Conservation (phyloP, 768 basidiomycete species). For the Tulasnella sp. region DNA sequence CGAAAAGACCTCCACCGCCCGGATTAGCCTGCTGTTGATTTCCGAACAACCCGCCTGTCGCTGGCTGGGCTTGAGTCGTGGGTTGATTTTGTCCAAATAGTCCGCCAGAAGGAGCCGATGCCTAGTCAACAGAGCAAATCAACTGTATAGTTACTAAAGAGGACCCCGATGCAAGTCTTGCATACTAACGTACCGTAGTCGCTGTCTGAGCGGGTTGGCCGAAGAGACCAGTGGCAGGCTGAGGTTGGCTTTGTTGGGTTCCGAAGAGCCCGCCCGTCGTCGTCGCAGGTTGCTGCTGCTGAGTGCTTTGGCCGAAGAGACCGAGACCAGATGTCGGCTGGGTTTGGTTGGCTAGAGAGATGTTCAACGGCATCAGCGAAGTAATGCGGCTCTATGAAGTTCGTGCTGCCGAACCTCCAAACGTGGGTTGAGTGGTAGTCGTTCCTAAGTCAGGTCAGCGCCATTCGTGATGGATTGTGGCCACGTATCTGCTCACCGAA, state of each 20-base stretch:
- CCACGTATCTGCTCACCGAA: neutral
- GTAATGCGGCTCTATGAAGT: no score
- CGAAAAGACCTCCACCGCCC: neutral
- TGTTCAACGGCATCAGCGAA: neutral
- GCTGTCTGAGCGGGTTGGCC: neutral
- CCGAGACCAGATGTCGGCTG: slow-evolving; percentile 17
- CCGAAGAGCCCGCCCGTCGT: slow-evolving; percentile 18
- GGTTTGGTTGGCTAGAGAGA: neutral
- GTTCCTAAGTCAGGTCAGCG: neutral
- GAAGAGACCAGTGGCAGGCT: slow-evolving; percentile 4
- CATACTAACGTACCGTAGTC: no score
- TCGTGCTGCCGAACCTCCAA: neutral
- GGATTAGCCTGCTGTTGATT: slow-evolving; percentile 1
- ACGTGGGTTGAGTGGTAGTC: neutral
- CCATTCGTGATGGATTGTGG: neutral
- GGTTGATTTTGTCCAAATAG: slow-evolving; percentile 13
- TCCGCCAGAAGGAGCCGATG: neutral
- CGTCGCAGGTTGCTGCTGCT: slow-evolving; percentile 10
- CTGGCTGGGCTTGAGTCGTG: neutral
- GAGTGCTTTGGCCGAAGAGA: slow-evolving; percentile 21
- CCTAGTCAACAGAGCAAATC: neutral
- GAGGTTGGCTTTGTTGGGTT: slow-evolving; percentile 3
- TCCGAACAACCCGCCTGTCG: slow-evolving; percentile 14
- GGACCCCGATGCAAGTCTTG: no score
- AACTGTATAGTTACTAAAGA: no score